These are phyloP conservation scores for Potentilla sterilis DNA, from an alignment of 306 rosid species.

Conservation along the genomic window DNA sequence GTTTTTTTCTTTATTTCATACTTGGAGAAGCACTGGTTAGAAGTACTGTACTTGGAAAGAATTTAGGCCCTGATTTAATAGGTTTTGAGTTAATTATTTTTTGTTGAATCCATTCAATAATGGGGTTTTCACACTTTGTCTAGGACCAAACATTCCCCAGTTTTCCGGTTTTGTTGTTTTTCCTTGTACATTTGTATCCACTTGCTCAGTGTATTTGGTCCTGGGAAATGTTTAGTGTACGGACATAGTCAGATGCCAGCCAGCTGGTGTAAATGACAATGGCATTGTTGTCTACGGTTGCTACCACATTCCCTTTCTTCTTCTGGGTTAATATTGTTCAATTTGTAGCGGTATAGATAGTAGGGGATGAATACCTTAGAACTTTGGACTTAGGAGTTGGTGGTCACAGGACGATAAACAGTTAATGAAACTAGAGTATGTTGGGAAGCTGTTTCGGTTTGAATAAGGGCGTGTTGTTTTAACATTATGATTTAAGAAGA, in stretches of 20 bases:
- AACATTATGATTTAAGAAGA: neutral
- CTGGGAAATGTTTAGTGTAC: neutral
- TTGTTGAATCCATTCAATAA: neutral
- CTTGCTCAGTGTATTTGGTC: slow-evolving; percentile 2
- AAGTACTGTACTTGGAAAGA: neutral
- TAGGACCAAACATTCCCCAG: neutral
- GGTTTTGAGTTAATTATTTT: neutral
- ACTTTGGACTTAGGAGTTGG: neutral
- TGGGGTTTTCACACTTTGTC: neutral
- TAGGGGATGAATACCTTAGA: neutral
- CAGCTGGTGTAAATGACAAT: slow-evolving; percentile 5
- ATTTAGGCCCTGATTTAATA: neutral
- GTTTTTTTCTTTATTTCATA: neutral
- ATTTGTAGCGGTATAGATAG: neutral
- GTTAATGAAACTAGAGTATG: neutral
- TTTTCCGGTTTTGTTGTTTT: neutral
- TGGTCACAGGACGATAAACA: neutral
- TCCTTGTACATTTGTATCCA: neutral
- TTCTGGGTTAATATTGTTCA: neutral
- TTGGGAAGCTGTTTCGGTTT: neutral
- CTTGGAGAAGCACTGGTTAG: neutral
- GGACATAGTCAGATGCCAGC: slow-evolving; percentile 6
- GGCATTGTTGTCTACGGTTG: slow-evolving; percentile 8
- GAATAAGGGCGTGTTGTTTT: neutral
- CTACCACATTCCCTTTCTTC: neutral